phyloP scores from a whole-genome alignment of 345 rosid species.

The Noccaea caerulescens region DNA sequence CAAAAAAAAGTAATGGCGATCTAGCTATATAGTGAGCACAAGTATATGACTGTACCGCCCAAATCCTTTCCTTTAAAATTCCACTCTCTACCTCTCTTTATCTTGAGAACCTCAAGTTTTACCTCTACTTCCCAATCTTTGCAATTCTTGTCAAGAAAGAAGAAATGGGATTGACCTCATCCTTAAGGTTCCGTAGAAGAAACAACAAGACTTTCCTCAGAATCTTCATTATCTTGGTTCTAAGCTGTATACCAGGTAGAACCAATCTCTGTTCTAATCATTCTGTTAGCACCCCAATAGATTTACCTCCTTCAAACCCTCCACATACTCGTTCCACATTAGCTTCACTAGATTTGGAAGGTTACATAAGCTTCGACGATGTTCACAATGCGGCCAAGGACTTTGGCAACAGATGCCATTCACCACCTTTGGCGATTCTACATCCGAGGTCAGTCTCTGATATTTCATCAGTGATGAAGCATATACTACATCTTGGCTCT shows the following conservation, averaged over 20 bases:
- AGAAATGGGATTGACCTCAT: conserved; percentile 58
- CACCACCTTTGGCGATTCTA: conserved; percentile 70
- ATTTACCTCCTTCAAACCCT: conserved; percentile 43
- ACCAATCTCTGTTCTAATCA: conserved; percentile 54
- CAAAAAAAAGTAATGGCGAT: conserved; percentile 34
- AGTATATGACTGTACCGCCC: conserved; percentile 58
- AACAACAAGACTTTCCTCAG: conserved; percentile 52
- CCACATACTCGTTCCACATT: conserved; percentile 46
- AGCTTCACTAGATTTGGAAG: conserved; percentile 59
- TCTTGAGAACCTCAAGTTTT: conserved; percentile 47
- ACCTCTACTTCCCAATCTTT: conserved; percentile 38
- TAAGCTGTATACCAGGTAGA: conserved; percentile 59
- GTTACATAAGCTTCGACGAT: conserved; percentile 61
- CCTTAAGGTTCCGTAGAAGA: conserved; percentile 49
- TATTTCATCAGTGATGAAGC: conserved; percentile 63
- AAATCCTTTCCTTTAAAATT: conserved; percentile 68
- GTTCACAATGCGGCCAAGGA: conserved; percentile 72
- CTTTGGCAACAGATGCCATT: conserved; percentile 74
- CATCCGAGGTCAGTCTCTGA: conserved; percentile 86
- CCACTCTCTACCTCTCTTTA: conserved; percentile 52
- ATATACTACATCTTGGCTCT: conserved; percentile 63
- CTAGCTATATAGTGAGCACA: conserved; percentile 41
- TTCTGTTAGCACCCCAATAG: conserved; percentile 44
- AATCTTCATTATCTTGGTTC: conserved; percentile 58
- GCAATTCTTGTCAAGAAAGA: conserved; percentile 26